These are phyloP conservation scores for Fagopyrum esculentum DNA, from an alignment of 148 eudicot species.

Conservation along the genomic window DNA sequence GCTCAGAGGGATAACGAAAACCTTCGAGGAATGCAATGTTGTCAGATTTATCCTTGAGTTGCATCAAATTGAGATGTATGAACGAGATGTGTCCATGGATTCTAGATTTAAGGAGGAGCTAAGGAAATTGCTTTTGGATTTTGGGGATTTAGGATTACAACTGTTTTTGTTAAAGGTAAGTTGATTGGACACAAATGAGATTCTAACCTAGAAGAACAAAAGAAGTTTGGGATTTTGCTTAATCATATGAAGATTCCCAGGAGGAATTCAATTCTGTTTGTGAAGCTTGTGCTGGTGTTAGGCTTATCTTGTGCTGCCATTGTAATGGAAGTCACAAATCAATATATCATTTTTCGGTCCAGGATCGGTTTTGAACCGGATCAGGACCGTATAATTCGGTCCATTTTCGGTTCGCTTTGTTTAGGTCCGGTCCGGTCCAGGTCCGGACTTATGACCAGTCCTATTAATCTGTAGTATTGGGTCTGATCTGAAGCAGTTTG, in stretches of 20 bases:
- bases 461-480: no score
- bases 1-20: conserved; percentile 80
- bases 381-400: no score
- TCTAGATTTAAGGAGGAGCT: conserved; percentile 75
- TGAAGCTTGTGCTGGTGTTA: conserved; percentile 54
- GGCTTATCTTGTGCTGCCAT: conserved; percentile 72
- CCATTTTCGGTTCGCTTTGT: no score
- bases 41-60: conserved; percentile 56
- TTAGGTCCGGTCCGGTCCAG: no score
- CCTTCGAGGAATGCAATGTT: conserved; percentile 78
- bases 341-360: no score
- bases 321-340: conserved; percentile 69
- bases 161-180: conserved; percentile 76
- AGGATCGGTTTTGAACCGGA: no score
- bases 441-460: no score
- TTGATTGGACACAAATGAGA: conserved; percentile 57
- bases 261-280: conserved; percentile 27
- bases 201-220: conserved; percentile 71
- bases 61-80: conserved; percentile 39
- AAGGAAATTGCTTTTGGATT: conserved; percentile 46
- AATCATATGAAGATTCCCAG: conserved; percentile 31
- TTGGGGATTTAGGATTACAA: conserved; percentile 53
- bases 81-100: conserved; percentile 86
- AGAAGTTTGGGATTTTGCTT: conserved; percentile 46
- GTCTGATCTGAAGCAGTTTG: no score